Conservation (phyloP, 2,329 filamentous ascomycete genomes). For the Scorias spongiosa region DNA sequence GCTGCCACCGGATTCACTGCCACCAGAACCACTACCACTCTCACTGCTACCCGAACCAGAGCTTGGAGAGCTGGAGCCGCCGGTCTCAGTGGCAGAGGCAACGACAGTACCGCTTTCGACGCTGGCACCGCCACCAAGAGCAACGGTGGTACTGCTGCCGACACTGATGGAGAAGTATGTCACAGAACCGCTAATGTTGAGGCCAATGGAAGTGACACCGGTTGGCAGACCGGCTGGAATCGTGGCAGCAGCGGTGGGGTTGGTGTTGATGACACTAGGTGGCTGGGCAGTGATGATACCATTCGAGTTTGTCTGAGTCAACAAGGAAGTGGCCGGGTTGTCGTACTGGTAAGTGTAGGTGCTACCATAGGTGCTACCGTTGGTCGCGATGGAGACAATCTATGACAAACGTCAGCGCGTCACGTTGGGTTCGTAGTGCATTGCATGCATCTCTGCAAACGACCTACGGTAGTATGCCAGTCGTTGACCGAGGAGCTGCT, state of each 20-base stretch:
- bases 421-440: too few relatives aligned
- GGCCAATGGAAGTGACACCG: constrained; percentile 17
- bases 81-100: constrained; percentile 4
- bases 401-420: constrained; percentile 3
- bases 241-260: constrained; percentile 24
- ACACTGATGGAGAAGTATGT: constrained; percentile 19
- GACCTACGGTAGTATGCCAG: constrained; percentile 3
- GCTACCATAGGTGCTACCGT: constrained; percentile 5
- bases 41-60: not conserved
- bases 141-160: constrained; percentile 16
- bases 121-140: constrained; percentile 13
- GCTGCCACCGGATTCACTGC: constrained; percentile 1
- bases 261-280: constrained; percentile 24
- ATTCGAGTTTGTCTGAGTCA: constrained; percentile 32
- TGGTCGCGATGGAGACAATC: constrained; percentile 5
- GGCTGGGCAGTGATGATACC: constrained; percentile 37
- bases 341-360: constrained; percentile 19
- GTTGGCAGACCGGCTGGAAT: constrained; percentile 27
- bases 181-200: constrained; percentile 15
- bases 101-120: constrained; percentile 6
- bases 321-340: constrained; percentile 30
- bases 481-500: constrained; percentile 3
- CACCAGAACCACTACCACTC: constrained; percentile 3
- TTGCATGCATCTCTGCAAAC: too few relatives aligned
- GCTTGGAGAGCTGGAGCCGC: constrained; percentile 1